Conservation (phyloP, 495 filamentous ascomycete species). For the Penicillium robsamsonii region DNA sequence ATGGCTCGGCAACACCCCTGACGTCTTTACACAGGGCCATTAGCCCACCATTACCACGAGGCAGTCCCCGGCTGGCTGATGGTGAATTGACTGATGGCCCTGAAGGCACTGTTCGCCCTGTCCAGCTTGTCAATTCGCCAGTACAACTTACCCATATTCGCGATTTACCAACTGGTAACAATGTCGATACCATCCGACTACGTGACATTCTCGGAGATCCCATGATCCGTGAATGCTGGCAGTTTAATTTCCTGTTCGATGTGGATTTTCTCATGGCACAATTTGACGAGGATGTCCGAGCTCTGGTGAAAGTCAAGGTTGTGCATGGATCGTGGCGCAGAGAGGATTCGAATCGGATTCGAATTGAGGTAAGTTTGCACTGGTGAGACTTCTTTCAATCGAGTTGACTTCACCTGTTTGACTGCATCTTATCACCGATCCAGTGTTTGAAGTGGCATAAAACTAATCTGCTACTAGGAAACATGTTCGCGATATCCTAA, state of each 20-base stretch:
- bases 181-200: conserved; percentile 66
- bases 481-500: conserved; percentile 62
- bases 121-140: conserved; percentile 54
- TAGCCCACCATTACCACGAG: not conserved
- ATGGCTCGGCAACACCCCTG: not conserved
- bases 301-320: conserved; percentile 66
- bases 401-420: not conserved
- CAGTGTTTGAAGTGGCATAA: not conserved
- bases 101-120: not conserved
- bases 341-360: conserved; percentile 60
- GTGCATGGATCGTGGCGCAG: conserved; percentile 87
- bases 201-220: conserved; percentile 76
- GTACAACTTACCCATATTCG: conserved; percentile 70
- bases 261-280: conserved; percentile 68
- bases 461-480: conserved; percentile 42
- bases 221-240: conserved; percentile 81
- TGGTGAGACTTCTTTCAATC: not conserved
- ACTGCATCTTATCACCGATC: not conserved
- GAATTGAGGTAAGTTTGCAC: conserved; percentile 55
- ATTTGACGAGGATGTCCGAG: conserved; percentile 68
- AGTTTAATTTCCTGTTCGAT: conserved; percentile 86
- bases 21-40: conserved; percentile 5
- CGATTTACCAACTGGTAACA: conserved; percentile 59
- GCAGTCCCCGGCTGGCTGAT: not conserved
- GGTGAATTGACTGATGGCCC: not conserved